A percentile compares a stretch with the other conserved stretches of the same genome.
These are phyloP conservation scores for Ajuga reptans DNA, from an alignment of 305 asterid genomes.

Conservation along the genomic window DNA sequence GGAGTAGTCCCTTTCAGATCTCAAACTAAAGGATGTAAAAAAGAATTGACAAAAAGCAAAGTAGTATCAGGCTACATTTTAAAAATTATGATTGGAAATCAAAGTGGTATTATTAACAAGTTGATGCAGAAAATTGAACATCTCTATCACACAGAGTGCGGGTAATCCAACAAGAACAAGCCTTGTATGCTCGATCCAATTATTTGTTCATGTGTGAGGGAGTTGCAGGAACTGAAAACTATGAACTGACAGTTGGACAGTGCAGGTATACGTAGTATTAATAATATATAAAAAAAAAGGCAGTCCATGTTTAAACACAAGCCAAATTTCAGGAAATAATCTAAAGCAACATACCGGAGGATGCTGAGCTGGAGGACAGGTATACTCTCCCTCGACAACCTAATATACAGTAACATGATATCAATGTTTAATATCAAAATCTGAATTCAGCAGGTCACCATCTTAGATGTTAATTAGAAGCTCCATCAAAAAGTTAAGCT, in stretches of 20 bases:
- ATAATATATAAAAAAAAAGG: not conserved
- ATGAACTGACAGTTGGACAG: not conserved
- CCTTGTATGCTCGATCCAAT: not conserved
- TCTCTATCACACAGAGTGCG: not conserved
- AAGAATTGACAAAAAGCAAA: not conserved
- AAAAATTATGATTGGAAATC: not conserved
- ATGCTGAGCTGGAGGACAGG: constrained; percentile 28
- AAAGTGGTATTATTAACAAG: not conserved
- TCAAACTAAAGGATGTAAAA: not conserved
- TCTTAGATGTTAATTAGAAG: not conserved
- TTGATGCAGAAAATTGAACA: not conserved
- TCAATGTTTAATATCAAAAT: not conserved
- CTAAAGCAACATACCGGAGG: constrained; percentile 24
- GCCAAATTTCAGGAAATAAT: constrained; percentile 4
- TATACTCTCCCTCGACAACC: constrained; percentile 25
- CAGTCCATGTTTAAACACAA: not conserved
- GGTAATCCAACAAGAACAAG: not conserved
- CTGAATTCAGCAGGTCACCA: not conserved
- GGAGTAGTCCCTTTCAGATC: not conserved
- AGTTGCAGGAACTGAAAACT: not conserved
- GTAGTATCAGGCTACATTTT: not conserved
- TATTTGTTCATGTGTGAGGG: not conserved
- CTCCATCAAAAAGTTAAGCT: not conserved
- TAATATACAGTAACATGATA: constrained; percentile 9
- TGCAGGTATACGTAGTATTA: not conserved